Evolutionary conservation across 768 basidiomycete species (phyloP).

Genomic region (Naganishia onofrii): DNA sequence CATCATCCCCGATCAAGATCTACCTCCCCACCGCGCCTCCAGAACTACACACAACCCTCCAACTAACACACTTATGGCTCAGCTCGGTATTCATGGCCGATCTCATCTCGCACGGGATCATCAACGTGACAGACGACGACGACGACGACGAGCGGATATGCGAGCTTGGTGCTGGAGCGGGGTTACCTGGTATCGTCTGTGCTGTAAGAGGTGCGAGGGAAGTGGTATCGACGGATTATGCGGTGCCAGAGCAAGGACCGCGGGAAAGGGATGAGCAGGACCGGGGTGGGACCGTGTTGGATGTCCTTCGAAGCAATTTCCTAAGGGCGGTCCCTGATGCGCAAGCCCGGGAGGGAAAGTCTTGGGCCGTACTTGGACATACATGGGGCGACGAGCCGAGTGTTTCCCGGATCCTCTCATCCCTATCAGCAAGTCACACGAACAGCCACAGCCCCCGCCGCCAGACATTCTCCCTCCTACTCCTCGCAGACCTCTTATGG

Average conservation of each 20-base stretch:
- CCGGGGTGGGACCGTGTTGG: constrained; percentile 6
- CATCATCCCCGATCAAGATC: constrained; percentile 31
- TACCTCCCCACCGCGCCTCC: constrained; percentile 43
- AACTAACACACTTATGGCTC: constrained; percentile 48
- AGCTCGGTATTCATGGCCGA: constrained; percentile 45
- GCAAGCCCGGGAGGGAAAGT: not conserved
- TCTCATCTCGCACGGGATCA: constrained; percentile 28
- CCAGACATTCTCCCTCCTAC: constrained; percentile 41
- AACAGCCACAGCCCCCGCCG: not conserved
- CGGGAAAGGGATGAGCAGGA: too few species aligned
- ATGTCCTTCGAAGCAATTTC: constrained; percentile 23
- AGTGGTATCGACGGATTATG: constrained; percentile 47
- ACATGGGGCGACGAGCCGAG: constrained; percentile 40
- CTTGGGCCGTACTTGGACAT: constrained; percentile 43
- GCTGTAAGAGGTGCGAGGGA: constrained; percentile 17
- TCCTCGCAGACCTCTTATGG: constrained; percentile 50
- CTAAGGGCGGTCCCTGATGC: not conserved
- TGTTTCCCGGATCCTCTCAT: constrained; percentile 1
- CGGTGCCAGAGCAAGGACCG: constrained; percentile 31
- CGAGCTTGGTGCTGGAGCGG: constrained; percentile 49
- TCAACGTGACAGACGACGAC: constrained; percentile 27
- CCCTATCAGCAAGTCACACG: not conserved
- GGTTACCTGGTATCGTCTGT: constrained; percentile 43
- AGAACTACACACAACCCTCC: constrained; percentile 42
- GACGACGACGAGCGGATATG: constrained; percentile 36